Conservation (phyloP, 768 basidiomycete genomes). For the Suillus placidus region DNA sequence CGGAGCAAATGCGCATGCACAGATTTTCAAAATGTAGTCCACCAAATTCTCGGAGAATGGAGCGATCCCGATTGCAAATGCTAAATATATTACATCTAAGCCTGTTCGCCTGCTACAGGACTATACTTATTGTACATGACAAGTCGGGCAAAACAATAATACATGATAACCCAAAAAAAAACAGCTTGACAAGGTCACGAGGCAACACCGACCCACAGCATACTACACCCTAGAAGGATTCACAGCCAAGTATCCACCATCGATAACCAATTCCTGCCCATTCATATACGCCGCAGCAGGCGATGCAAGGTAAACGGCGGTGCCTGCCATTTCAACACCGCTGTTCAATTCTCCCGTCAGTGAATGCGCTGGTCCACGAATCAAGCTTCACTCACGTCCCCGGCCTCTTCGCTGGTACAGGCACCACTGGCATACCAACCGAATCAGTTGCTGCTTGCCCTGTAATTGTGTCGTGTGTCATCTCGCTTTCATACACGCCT, state of each 20-base stretch:
- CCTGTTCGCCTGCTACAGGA: not conserved
- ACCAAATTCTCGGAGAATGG: not conserved
- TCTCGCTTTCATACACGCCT: constrained; percentile 75
- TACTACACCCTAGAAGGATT: constrained; percentile 60
- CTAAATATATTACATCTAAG: not conserved
- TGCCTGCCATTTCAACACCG: constrained; percentile 74
- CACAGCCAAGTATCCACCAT: constrained; percentile 74
- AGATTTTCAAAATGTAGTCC: not conserved
- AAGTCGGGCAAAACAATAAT: not conserved
- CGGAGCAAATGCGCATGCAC: not conserved
- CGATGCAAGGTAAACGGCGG: constrained; percentile 74
- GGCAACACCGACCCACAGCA: not conserved
- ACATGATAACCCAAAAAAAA: not conserved
- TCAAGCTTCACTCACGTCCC: constrained; percentile 59
- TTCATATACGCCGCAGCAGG: constrained; percentile 73
- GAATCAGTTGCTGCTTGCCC: constrained; percentile 50
- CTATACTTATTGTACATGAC: not conserved
- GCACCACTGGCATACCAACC: constrained; percentile 59
- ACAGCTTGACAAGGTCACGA: not conserved
- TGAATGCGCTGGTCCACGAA: not conserved
- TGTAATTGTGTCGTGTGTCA: constrained; percentile 59
- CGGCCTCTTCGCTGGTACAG: constrained; percentile 62
- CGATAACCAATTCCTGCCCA: constrained; percentile 77
- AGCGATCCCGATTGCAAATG: not conserved
- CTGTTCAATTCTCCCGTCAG: constrained; percentile 38